Conservation (phyloP, 164 flowering plant species). For the Stephania cephalantha region DNA sequence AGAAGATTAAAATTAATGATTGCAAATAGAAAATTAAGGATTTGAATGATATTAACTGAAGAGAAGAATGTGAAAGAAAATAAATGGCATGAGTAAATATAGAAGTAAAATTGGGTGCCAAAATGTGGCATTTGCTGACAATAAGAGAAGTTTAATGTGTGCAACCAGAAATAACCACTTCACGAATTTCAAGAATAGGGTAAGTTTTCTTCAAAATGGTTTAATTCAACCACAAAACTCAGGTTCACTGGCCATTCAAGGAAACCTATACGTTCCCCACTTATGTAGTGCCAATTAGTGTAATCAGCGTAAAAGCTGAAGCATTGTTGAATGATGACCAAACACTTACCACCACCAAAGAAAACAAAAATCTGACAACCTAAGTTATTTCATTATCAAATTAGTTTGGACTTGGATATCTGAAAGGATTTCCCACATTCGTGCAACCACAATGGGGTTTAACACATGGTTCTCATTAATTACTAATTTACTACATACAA, state of each 20-base stretch:
- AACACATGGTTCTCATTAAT: no score
- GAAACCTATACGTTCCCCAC: no score
- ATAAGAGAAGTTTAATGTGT: background rate
- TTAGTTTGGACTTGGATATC: background rate
- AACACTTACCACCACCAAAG: background rate
- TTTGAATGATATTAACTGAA: background rate
- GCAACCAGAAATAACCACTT: background rate
- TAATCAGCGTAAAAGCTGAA: no score
- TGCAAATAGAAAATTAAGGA: background rate
- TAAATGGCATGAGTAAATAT: background rate
- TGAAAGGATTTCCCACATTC: no score
- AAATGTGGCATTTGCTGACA: background rate
- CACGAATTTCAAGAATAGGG: background rate
- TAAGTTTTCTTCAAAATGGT: background rate
- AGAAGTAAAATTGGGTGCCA: background rate
- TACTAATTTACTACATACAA: no score
- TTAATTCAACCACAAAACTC: background rate
- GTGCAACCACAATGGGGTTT: no score
- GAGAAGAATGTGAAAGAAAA: background rate
- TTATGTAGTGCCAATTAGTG: no score
- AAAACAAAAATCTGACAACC: background rate
- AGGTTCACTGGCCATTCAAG: no score
- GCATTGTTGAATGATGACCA: background rate
- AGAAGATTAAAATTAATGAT: constrained; percentile 1
- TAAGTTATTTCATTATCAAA: background rate